Evolutionary conservation across 768 basidiomycete genomes (phyloP), one percentile per base, ranked within the genome.

Genomic region (Scleroderma bovista): DNA sequence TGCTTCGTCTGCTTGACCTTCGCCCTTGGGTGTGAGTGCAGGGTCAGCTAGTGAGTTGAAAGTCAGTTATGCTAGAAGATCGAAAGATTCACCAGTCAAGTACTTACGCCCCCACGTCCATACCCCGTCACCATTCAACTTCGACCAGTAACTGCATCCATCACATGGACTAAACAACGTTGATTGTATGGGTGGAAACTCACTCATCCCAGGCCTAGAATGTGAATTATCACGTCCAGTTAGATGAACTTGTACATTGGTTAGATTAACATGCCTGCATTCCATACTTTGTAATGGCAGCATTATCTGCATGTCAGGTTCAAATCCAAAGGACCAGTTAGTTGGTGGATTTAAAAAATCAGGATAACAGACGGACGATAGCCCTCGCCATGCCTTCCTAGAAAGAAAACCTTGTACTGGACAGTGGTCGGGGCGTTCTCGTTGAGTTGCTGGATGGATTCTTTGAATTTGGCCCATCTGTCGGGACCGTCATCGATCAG

Each of bases 371-470:
- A 69, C 84, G 56, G 63, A 87, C 86, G 86, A 57, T 74, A 78
- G 48, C 86, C 88, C 64, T 89, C 71, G 1, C 88, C 88, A 53
- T 91, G 88, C 55, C 88, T 71, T 2, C 77, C 78, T 2, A 88
- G 63, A 50, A 84, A 77, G 48, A 89, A 69, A 12, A 86, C 69
- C 57, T 88, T 90, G 68, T 82, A 83, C 11, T 65, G 65, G 20
- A 69, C 70, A 2, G 65, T 68, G 0, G 57, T 44, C 2, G 64
- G 62, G 1, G 77, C 73, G 3, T 56, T 53, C 1, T 58, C 52
- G 50, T 85, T 83, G 49, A 88, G 61, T n/a, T 63, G 51, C 6
- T 62, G 49, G n/a, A 89, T 63, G 9, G 68, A 56, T 1, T 54
- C 44, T 22, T 63, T 57, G 50, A 86, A 72, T 7, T 54, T 72